Percentiles rank a stretch among this genome's conserved stretches.
phyloP scores from a whole-genome alignment of 139 green algal genomes.

The Eudorina sp. region DNA sequence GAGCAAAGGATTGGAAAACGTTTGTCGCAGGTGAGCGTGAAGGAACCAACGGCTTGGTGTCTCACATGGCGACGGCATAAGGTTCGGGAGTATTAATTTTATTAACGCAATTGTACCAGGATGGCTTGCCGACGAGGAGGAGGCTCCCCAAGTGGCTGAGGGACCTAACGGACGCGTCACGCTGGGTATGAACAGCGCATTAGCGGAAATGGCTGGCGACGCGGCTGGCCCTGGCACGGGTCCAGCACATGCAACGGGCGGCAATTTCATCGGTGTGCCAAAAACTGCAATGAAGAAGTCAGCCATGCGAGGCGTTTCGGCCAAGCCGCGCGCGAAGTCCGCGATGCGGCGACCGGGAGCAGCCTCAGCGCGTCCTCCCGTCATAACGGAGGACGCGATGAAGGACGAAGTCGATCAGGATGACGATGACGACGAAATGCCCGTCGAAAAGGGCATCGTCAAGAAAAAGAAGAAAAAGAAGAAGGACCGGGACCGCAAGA shows the following conservation, averaged over 20 bases:
- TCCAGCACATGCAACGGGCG: neutral
- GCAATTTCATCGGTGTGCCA: neutral
- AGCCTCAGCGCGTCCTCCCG: neutral
- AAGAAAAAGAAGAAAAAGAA: conserved; percentile 43
- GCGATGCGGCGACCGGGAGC: conserved; percentile 11
- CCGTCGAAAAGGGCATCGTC: conserved; percentile 21
- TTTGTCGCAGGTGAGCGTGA: conserved; percentile 29
- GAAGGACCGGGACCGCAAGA: conserved; percentile 32
- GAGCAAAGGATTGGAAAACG: conserved; percentile 36
- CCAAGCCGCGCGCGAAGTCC: conserved; percentile 28
- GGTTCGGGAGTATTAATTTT: no score
- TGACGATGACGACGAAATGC: neutral
- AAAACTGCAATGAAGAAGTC: conserved; percentile 31
- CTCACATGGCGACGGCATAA: no score
- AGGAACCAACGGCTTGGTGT: no score
- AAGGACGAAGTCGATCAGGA: neutral
- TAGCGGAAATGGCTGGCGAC: neutral
- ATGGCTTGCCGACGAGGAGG: conserved; percentile 35
- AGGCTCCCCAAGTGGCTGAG: conserved; percentile 6
- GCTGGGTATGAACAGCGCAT: neutral
- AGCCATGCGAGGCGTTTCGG: conserved; percentile 16
- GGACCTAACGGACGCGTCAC: conserved; percentile 15
- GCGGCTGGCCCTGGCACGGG: no score
- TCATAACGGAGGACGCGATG: neutral
- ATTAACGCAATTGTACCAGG: neutral